Evolutionary conservation across 1,284 basidiomycete genomes (phyloP).

Genomic region (Cutaneotrichosporon cutaneum): DNA sequence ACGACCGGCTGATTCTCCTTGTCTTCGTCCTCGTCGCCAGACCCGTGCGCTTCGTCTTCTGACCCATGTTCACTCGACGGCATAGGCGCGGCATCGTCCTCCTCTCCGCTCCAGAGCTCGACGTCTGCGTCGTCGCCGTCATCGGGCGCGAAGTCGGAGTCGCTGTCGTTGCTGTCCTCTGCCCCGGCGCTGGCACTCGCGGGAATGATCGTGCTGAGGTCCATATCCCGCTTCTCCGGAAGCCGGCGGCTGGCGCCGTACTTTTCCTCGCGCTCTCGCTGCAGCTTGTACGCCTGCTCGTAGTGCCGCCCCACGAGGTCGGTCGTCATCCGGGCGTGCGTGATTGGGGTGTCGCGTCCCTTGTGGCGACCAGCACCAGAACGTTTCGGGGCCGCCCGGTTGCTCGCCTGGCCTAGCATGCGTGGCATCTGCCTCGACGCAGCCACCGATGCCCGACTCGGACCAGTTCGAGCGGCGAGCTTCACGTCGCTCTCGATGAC

Average conservation of each 20-base stretch:
- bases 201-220: constrained; percentile 10
- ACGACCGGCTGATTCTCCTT: constrained; percentile 12
- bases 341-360: background rate
- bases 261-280: constrained; percentile 31
- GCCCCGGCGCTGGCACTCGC: background rate
- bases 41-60: constrained; percentile 5
- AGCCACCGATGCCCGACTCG: no score
- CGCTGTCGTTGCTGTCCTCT: constrained; percentile 30
- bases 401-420: no score
- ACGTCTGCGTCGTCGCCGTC: constrained; percentile 17
- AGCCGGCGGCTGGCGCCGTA: constrained; percentile 30
- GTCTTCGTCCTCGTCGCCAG: constrained; percentile 14
- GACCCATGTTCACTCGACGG: constrained; percentile 1
- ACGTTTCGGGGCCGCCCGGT: no score
- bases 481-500: no score
- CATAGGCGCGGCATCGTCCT: background rate
- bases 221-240: constrained; percentile 28
- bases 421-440: no score
- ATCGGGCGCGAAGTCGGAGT: constrained; percentile 18
- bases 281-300: constrained; percentile 6
- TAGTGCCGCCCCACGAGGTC: background rate
- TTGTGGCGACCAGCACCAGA: no score
- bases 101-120: constrained; percentile 22
- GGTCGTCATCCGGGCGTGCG: background rate
- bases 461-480: no score